Conservation (phyloP, 2,329 filamentous ascomycete species). For the Aspergillus latus region DNA sequence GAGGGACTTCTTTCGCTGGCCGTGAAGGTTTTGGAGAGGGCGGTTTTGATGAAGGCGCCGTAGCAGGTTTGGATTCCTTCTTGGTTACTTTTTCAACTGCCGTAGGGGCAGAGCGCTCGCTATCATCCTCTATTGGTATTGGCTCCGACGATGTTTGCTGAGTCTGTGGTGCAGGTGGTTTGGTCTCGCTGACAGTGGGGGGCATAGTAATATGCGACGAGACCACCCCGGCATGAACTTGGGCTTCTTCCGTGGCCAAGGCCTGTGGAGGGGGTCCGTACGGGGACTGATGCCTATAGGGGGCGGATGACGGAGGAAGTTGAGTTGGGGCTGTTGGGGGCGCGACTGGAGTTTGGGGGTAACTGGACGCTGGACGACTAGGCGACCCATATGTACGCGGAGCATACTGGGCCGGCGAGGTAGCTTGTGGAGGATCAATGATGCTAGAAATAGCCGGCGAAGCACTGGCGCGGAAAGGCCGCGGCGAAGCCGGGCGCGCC, state of each 20-base stretch:
- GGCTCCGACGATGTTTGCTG: conserved; percentile 23
- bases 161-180: conserved; percentile 18
- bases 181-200: conserved; percentile 4
- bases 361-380: conserved; percentile 25
- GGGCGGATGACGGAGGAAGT: conserved; percentile 23
- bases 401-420: conserved; percentile 29
- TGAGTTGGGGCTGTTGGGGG: conserved; percentile 27
- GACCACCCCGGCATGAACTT: conserved; percentile 14
- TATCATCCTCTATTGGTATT: conserved; percentile 39
- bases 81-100: conserved; percentile 32
- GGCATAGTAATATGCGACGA: conserved; percentile 17
- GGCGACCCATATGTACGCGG: conserved; percentile 30
- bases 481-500: conserved; percentile 49
- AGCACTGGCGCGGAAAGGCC: conserved; percentile 68
- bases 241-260: conserved; percentile 21
- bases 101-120: conserved; percentile 23
- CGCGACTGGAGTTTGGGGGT: conserved; percentile 28
- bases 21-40: conserved; percentile 58
- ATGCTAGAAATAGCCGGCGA: conserved; percentile 91
- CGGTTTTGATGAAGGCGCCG: conserved; percentile 53
- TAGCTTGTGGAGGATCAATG: conserved; percentile 64
- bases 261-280: conserved; percentile 26
- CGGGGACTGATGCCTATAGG: conserved; percentile 27
- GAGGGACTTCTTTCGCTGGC: conserved; percentile 53
- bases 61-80: conserved; percentile 44